Evolutionary conservation across 345 rosid genomes (phyloP).

Genomic region (Eucalyptus erythrocorys): DNA sequence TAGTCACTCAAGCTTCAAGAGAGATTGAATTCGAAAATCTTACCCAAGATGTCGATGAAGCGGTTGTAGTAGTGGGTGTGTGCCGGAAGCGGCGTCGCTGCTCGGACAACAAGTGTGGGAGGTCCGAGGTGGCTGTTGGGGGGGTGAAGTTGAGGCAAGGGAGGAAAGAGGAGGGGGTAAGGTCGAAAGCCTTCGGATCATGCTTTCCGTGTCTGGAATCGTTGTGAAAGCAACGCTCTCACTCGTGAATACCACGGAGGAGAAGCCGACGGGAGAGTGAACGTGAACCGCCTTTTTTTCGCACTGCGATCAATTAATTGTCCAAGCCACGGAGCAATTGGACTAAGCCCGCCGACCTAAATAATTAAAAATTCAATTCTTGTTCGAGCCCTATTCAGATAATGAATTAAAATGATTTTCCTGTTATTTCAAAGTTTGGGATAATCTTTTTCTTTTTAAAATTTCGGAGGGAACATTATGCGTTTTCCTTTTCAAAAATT

Average conservation of each 20-base stretch:
- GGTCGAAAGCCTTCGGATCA: too few relatives aligned
- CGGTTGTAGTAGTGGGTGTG: conserved; percentile 59
- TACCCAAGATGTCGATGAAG: conserved; percentile 79
- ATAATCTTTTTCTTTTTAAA: neutral
- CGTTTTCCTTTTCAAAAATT: neutral
- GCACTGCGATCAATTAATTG: neutral
- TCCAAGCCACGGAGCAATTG: neutral
- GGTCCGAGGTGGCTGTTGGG: neutral
- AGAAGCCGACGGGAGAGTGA: neutral
- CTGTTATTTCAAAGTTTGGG: neutral
- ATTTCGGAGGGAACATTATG: neutral
- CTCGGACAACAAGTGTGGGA: conserved; percentile 34
- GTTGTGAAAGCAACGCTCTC: too few relatives aligned
- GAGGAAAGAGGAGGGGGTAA: too few relatives aligned
- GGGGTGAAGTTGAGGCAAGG: too few relatives aligned
- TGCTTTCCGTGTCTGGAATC: too few relatives aligned
- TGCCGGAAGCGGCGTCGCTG: conserved; percentile 30
- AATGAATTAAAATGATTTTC: neutral
- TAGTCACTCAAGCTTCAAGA: conserved; percentile 27
- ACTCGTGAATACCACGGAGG: neutral
- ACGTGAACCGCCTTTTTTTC: neutral
- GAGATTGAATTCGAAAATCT: conserved; percentile 55
- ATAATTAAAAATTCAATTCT: neutral
- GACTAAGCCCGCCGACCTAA: neutral
- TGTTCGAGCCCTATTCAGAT: neutral